Evolutionary conservation across 2,329 filamentous ascomycete genomes (phyloP).

Genomic region (Colletotrichum tropicale): DNA sequence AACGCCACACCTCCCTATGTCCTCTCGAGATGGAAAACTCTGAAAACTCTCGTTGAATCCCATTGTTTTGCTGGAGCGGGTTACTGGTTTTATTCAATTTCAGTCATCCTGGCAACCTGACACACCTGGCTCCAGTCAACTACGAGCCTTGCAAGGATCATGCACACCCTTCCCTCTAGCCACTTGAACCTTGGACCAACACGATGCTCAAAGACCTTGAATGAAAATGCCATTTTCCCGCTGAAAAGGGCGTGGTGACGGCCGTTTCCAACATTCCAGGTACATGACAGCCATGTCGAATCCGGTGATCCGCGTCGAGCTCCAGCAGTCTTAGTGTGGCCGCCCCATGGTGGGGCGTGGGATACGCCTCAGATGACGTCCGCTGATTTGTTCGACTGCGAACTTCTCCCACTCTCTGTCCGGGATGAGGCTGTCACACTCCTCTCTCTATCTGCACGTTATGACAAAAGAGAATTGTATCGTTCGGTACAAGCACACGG

Average conservation of each 20-base stretch:
- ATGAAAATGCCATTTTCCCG: not conserved
- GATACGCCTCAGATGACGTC: slow-evolving; percentile 14
- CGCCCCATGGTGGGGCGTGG: slow-evolving; percentile 14
- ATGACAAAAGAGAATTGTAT: slow-evolving; percentile 20
- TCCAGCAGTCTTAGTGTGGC: slow-evolving; percentile 15
- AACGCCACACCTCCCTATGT: not conserved
- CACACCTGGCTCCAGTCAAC: not conserved
- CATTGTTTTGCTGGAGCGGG: not conserved
- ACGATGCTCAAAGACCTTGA: not conserved
- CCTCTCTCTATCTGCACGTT: slow-evolving; percentile 20
- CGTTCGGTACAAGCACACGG: slow-evolving; percentile 1
- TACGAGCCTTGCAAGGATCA: not conserved
- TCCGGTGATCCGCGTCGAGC: slow-evolving; percentile 20
- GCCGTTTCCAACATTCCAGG: slow-evolving; percentile 16
- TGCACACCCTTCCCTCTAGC: not conserved
- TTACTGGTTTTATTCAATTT: not conserved
- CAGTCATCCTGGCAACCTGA: not conserved
- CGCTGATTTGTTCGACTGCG: slow-evolving; percentile 19
- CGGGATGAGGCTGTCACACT: slow-evolving; percentile 21
- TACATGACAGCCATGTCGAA: slow-evolving; percentile 8
- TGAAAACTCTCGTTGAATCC: not conserved
- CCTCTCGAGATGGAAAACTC: not conserved
- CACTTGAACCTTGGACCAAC: not conserved
- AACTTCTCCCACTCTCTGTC: slow-evolving; percentile 20
- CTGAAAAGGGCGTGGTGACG: not conserved